Evolutionary conservation across 108 stramenopile species (phyloP).

Genomic region (Asterionellopsis glacialis): DNA sequence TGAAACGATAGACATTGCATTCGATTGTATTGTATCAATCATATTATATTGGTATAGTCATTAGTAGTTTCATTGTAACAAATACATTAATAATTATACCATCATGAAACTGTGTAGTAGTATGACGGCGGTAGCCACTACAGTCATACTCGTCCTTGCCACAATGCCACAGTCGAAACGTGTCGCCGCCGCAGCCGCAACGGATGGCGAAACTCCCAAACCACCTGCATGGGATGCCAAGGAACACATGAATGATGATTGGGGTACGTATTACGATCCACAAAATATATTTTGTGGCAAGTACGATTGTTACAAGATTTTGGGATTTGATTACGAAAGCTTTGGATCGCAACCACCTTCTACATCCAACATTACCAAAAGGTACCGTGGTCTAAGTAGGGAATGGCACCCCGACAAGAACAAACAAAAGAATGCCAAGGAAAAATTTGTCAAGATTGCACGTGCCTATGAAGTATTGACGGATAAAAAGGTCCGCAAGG

Average conservation of each 20-base stretch:
- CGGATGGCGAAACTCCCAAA: neutral
- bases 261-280: constrained; percentile 86
- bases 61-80: too few relatives aligned
- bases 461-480: constrained; percentile 83
- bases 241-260: constrained; percentile 32
- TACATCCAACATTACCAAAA: constrained; percentile 69
- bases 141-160: too few relatives aligned
- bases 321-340: constrained; percentile 83
- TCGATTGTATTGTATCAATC: too few relatives aligned
- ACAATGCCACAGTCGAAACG: too few relatives aligned
- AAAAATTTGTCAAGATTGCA: constrained; percentile 81
- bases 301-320: constrained; percentile 84
- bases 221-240: constrained; percentile 3
- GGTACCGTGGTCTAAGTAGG: constrained; percentile 63
- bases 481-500: constrained; percentile 50
- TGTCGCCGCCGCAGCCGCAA: too few relatives aligned
- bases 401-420: constrained; percentile 88
- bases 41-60: too few relatives aligned
- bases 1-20: too few relatives aligned
- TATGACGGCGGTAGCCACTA: too few relatives aligned
- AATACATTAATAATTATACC: too few relatives aligned
- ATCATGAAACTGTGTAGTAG: too few relatives aligned
- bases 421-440: constrained; percentile 66
- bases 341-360: constrained; percentile 54
- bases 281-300: constrained; percentile 80